Evolutionary conservation across 768 basidiomycete species (phyloP).

Genomic region (Amanita pallidorosea): DNA sequence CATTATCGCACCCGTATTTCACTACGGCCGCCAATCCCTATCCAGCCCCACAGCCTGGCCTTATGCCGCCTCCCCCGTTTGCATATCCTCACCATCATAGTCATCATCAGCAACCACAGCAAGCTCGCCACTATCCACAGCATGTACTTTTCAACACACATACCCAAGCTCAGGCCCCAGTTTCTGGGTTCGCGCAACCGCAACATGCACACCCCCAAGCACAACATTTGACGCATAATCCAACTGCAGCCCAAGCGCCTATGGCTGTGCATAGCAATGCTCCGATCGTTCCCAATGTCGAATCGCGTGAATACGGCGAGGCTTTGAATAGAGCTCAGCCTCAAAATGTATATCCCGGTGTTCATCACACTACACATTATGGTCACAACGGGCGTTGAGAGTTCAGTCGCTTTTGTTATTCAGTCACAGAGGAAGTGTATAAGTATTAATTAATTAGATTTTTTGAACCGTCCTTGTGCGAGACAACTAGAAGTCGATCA

Average conservation of each 20-base stretch:
- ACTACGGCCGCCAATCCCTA: constrained; percentile 41
- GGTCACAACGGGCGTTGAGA: constrained; percentile 14
- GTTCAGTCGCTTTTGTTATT: background rate
- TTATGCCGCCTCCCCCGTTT: constrained; percentile 60
- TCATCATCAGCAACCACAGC: constrained; percentile 26
- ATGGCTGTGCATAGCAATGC: constrained; percentile 3
- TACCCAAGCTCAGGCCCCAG: constrained; percentile 3
- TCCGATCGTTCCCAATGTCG: constrained; percentile 3
- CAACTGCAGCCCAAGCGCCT: background rate
- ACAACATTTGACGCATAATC: constrained; percentile 5
- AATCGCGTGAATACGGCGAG: constrained; percentile 2
- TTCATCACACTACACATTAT: constrained; percentile 17
- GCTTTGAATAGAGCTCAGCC: constrained; percentile 1
- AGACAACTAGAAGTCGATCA: background rate
- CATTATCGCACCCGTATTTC: constrained; percentile 90
- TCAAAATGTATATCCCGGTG: constrained; percentile 12
- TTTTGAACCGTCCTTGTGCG: background rate
- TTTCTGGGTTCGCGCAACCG: constrained; percentile 3
- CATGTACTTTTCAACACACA: constrained; percentile 8
- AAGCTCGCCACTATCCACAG: constrained; percentile 13
- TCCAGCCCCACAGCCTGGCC: constrained; percentile 33
- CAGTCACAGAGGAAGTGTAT: background rate
- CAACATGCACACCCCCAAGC: constrained; percentile 12
- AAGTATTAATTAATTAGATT: background rate
- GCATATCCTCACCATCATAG: constrained; percentile 58